phyloP scores from a whole-genome alignment of 495 filamentous ascomycete genomes.

The Staphylotrichum tortipilum region DNA sequence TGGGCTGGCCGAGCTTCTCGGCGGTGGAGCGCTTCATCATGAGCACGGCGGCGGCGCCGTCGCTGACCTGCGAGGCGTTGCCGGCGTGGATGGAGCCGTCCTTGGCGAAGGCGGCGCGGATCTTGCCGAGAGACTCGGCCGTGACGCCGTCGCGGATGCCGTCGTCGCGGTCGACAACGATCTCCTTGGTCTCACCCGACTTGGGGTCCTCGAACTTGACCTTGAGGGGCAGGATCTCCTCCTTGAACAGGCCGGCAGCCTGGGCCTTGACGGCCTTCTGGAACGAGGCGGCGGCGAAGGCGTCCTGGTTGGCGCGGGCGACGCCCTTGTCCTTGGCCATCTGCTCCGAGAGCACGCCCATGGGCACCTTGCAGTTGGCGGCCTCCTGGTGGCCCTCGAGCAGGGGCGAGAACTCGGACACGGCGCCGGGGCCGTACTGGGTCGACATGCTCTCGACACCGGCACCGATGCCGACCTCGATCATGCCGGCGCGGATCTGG shows the following conservation, averaged over 20 bases:
- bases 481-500: constrained; percentile 80
- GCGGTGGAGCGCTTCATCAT: constrained; percentile 94
- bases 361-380: constrained; percentile 94
- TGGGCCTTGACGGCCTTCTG: constrained; percentile 84
- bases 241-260: constrained; percentile 79
- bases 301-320: constrained; percentile 66
- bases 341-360: constrained; percentile 88
- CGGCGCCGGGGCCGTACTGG: constrained; percentile 84
- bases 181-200: constrained; percentile 72
- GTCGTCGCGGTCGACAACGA: constrained; percentile 81
- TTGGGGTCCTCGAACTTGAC: constrained; percentile 85
- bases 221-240: constrained; percentile 80
- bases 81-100: constrained; percentile 89
- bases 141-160: constrained; percentile 82
- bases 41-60: constrained; percentile 90
- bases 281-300: constrained; percentile 82
- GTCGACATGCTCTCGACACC: constrained; percentile 96
- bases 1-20: constrained; percentile 73
- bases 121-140: constrained; percentile 76
- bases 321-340: constrained; percentile 85
- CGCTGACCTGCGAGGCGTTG: constrained; percentile 90
- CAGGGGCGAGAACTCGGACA: constrained; percentile 89
- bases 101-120: constrained; percentile 84
- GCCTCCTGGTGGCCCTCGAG: constrained; percentile 76
- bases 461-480: constrained; percentile 88